Evolutionary conservation across 352 stramenopile genomes (phyloP).

Genomic region (Phytophthora lateralis): DNA sequence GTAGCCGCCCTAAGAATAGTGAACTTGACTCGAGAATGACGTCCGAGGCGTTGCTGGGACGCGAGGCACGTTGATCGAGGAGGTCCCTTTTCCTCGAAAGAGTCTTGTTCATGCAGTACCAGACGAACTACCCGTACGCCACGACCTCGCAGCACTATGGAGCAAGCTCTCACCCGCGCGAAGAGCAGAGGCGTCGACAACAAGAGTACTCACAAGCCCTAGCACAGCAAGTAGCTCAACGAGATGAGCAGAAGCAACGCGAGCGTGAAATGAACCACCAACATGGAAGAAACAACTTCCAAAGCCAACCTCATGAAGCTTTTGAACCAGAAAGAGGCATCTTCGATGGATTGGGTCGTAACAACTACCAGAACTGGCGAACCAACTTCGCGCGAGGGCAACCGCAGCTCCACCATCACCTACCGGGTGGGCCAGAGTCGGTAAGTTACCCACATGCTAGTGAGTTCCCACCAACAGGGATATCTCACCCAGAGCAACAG

Average conservation of each 20-base stretch:
- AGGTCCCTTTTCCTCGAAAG: not conserved
- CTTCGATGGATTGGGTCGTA: conserved; percentile 55
- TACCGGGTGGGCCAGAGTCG: conserved; percentile 17
- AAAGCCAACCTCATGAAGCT: conserved; percentile 7
- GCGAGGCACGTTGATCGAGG: not conserved
- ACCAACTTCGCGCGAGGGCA: conserved; percentile 56
- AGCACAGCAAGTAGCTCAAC: conserved; percentile 60
- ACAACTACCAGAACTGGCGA: conserved; percentile 34
- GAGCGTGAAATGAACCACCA: conserved; percentile 43
- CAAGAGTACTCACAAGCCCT: conserved; percentile 63
- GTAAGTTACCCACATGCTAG: conserved; percentile 7
- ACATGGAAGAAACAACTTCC: conserved; percentile 6
- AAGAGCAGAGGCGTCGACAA: conserved; percentile 60
- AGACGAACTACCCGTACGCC: conserved; percentile 37
- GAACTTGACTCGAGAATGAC: conserved; percentile 3
- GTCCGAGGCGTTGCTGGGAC: not conserved
- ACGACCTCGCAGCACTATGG: conserved; percentile 32
- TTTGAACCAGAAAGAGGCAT: conserved; percentile 24
- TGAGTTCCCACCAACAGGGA: conserved; percentile 4
- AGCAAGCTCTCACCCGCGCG: conserved; percentile 36
- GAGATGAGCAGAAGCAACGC: conserved; percentile 51
- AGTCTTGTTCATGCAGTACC: conserved; percentile 29
- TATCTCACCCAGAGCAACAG: conserved; percentile 8
- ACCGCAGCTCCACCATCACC: conserved; percentile 24
- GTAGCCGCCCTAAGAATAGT: conserved; percentile 25